These are phyloP conservation scores for Sequoiadendron giganteum DNA, from an alignment of 75 land plant species.

Conservation along the genomic window DNA sequence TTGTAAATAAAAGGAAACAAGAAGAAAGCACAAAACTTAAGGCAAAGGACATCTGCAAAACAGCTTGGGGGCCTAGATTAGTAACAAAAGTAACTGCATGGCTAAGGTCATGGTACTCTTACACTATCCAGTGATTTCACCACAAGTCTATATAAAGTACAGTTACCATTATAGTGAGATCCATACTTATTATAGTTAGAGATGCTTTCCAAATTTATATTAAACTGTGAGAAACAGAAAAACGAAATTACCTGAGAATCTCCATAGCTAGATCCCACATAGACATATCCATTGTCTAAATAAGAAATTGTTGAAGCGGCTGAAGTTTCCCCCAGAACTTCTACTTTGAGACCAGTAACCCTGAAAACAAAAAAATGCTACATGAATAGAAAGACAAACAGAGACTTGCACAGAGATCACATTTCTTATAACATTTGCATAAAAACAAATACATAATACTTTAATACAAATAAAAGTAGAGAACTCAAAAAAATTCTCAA, in stretches of 20 bases:
- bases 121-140: background rate
- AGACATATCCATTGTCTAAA: constrained; percentile 95
- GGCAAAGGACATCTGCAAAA: background rate
- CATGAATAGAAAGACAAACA: background rate
- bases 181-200: background rate
- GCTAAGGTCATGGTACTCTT: background rate
- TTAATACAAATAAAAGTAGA: background rate
- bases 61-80: background rate
- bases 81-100: background rate
- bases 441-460: background rate
- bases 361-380: constrained; percentile 27
- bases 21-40: too few relatives aligned
- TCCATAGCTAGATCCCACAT: constrained; percentile 94
- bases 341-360: constrained; percentile 92
- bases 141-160: background rate
- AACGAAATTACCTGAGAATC: constrained; percentile 81
- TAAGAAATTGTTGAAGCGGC: constrained; percentile 95
- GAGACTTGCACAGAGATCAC: background rate
- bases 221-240: background rate
- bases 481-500: background rate
- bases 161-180: background rate
- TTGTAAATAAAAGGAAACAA: too few relatives aligned
- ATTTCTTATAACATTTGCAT: background rate
- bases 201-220: background rate
- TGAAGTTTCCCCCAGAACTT: constrained; percentile 93